phyloP scores from a whole-genome alignment of 2,329 filamentous ascomycete species.

The Nothophaeocryptopus gaeumannii region DNA sequence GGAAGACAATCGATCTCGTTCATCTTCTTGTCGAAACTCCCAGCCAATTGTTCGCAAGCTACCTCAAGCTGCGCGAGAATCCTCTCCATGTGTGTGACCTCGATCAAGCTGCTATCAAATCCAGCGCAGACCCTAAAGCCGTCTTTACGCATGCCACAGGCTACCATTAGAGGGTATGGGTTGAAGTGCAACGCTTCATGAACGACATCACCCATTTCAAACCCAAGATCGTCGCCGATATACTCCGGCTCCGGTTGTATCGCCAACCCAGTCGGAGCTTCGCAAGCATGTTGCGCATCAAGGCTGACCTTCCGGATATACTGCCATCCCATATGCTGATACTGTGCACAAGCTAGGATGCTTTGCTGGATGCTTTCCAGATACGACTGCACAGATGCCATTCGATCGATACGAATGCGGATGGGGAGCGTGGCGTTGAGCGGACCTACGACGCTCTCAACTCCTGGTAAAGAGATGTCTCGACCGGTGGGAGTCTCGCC shows the following conservation, averaged over 20 bases:
- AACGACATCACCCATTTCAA: conserved; percentile 19
- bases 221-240: conserved; percentile 22
- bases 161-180: conserved; percentile 50
- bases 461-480: conserved; percentile 31
- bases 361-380: conserved; percentile 20
- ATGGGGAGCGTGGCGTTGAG: conserved; percentile 41
- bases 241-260: conserved; percentile 45
- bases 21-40: background rate
- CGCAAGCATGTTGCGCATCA: conserved; percentile 56
- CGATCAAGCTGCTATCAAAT: background rate
- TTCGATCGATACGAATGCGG: conserved; percentile 32
- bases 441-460: conserved; percentile 30
- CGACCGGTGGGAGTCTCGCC: conserved; percentile 38
- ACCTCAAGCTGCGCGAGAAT: conserved; percentile 2
- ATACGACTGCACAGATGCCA: conserved; percentile 23
- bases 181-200: conserved; percentile 27
- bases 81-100: background rate
- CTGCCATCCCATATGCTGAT: conserved; percentile 40
- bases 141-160: conserved; percentile 42
- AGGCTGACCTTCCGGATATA: conserved; percentile 45
- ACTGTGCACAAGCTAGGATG: conserved; percentile 33
- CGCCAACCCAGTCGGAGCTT: conserved; percentile 55
- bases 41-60: background rate
- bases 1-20: background rate
- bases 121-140: conserved; percentile 37